Base-by-base conservation (phyloP, 208 protist genomes). In the Angomonas desouzai region DNA sequence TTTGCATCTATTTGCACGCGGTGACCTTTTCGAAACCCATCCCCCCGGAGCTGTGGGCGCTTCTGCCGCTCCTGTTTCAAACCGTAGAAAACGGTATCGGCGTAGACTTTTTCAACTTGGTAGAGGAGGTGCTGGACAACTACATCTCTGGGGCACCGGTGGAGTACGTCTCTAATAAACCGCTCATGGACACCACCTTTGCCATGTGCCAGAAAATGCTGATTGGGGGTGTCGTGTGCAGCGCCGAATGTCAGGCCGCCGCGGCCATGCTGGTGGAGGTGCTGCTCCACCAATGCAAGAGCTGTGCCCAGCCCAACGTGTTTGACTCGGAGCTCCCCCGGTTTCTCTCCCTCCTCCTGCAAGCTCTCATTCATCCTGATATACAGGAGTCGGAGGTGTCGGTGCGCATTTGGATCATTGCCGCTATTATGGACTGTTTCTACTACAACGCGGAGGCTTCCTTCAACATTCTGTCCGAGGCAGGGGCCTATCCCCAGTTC, bases 81-180 rank as follows among this genome's bases (percentile, higher is more conserved):
- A 76, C 70, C 29, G 76, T 93, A 0, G 83, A 95, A 22, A 75
- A 64, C 48, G 87, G 89, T 64, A 78, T 90, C 30, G 89, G 89
- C 29, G 84, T 95, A 6, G 89, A 95, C 70, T 91, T 87, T 66
- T 95, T 95, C 64, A 59, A 43, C 51, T 71, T 55, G 9, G 88
- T 95, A 48, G 89, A 90, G 74, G 86, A 85, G 47, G 83, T 93
- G 45, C 57, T 95, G 29, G 89, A 95, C 62, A 95, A 91, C 70
- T 90, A 85, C 47, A 49, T 95, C 16, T 92, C 89, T 0, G 64
- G 74, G 16, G 83, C 70, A 2, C 68, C 89, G 0, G 80, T 78
- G 13, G 70, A 73, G 72, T 95, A 83, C 38, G 29, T 95, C 22
- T 40, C 61, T 57, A 86, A 92, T 68, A 33, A 58, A 10, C 64